phyloP scores from a whole-genome alignment of 768 basidiomycete genomes.

The Auriscalpium microsporum region DNA sequence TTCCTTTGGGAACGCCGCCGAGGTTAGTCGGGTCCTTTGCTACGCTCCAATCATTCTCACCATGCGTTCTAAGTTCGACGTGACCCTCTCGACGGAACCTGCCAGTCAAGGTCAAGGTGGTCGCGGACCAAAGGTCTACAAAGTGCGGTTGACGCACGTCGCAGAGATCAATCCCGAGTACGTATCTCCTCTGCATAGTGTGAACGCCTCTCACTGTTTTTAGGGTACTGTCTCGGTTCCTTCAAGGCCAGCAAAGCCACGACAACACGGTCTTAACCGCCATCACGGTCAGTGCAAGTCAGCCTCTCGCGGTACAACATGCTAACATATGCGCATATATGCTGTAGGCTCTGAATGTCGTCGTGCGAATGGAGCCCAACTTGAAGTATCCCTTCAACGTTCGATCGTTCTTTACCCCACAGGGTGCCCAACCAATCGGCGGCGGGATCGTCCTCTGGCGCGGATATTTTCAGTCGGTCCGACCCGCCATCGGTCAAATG shows the following conservation, averaged over 20 bases:
- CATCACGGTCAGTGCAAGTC: slow-evolving; percentile 40
- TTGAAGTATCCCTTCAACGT: slow-evolving; percentile 62
- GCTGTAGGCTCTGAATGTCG: slow-evolving; percentile 61
- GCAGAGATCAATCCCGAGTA: slow-evolving; percentile 80
- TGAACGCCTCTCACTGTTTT: neutral
- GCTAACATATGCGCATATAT: neutral
- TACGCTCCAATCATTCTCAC: neutral
- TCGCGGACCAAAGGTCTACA: slow-evolving; percentile 54
- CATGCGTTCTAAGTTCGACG: slow-evolving; percentile 43
- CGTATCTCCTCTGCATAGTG: slow-evolving; percentile 22
- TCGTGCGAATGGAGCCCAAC: slow-evolving; percentile 67
- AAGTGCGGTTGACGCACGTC: slow-evolving; percentile 57
- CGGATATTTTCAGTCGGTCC: slow-evolving; percentile 73
- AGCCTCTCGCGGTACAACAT: neutral
- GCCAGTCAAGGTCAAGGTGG: slow-evolving; percentile 1
- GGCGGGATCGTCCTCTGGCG: slow-evolving; percentile 65
- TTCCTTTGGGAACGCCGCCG: slow-evolving; percentile 45
- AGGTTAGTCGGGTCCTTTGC: slow-evolving; percentile 29
- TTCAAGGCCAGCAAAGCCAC: slow-evolving; percentile 54
- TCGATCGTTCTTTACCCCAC: slow-evolving; percentile 63
- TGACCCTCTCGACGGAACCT: slow-evolving; percentile 34
- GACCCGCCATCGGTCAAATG: slow-evolving; percentile 56
- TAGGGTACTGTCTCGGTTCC: slow-evolving; percentile 58
- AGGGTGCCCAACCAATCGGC: slow-evolving; percentile 47
- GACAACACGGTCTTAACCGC: slow-evolving; percentile 64